Evolutionary conservation across 805 yeast genomes (phyloP), one percentile per base, ranked within the genome.

Genomic region (Candida nitratophila): DNA sequence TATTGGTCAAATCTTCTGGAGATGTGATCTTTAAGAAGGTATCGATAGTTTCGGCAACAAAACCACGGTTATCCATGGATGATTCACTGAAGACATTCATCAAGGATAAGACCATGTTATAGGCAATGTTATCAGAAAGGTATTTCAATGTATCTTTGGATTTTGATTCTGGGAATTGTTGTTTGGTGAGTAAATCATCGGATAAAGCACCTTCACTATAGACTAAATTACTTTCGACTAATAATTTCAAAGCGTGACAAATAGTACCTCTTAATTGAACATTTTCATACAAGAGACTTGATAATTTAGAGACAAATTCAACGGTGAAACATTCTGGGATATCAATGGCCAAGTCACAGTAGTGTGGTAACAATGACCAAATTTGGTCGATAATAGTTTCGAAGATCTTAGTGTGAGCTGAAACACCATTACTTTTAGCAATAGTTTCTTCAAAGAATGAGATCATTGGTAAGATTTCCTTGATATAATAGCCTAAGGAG

Each of bases 1-100:
- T 85, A 42, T 69, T 71, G 45, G 75, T 77, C 49, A 93, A 67
- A 50, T 87, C 96, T 17, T 71, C 77, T 26, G 74, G 65, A 1
- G 81, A 70, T 10, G 89, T 76, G 33, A 91, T 80, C 48, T 80
- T 77, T 47, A 93, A 69, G 61, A 83, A 90, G 0, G 81, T 75
- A 53, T 88, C 90, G 54, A 91, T 86, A 10, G 96, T 81, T 49
- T 91, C 97, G 46, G 89, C 72, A 41, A 93, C 79, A 61, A 74
- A 88, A 12, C 87, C 86, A 63, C 98, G 79, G 15, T 88, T 76
- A 43, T 86, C 93, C 33, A 93, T 83, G 38, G 78, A 66, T 11
- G 97, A 89, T 52, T 89, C 90, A n/a, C 91, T 79, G 64, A 86
- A 93, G 16, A 93, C 95, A 56, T 93, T 93, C 71, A 91, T 87